Conservation (phyloP, 257 asterid species). For the Thymus quinquecostatus region DNA sequence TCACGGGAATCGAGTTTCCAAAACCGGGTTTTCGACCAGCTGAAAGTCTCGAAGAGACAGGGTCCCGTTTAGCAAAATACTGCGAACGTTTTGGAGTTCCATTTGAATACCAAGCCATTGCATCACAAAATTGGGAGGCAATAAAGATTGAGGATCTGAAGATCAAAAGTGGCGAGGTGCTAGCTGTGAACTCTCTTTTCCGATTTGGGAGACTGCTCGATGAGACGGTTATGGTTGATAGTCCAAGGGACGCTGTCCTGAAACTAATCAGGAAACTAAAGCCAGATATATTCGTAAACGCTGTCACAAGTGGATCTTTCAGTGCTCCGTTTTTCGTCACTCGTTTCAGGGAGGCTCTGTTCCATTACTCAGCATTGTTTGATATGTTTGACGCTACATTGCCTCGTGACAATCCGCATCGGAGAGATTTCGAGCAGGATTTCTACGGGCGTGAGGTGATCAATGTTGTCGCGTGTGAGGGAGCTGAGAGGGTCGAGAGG, state of each 20-base stretch:
- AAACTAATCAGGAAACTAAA: slow-evolving; percentile 63
- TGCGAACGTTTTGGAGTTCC: slow-evolving; percentile 81
- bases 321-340: slow-evolving; percentile 85
- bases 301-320: slow-evolving; percentile 61
- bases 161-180: slow-evolving; percentile 59
- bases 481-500: slow-evolving; percentile 81
- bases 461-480: slow-evolving; percentile 88
- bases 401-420: slow-evolving; percentile 66
- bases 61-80: slow-evolving; percentile 67
- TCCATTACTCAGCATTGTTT: slow-evolving; percentile 74
- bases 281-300: slow-evolving; percentile 67
- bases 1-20: slow-evolving; percentile 81
- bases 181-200: slow-evolving; percentile 76
- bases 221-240: slow-evolving; percentile 65
- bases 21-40: slow-evolving; percentile 88
- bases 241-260: slow-evolving; percentile 78
- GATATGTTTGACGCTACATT: slow-evolving; percentile 83
- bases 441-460: slow-evolving; percentile 76
- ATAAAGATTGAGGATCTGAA: slow-evolving; percentile 72
- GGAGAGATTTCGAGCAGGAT: slow-evolving; percentile 73
- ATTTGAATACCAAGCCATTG: slow-evolving; percentile 76
- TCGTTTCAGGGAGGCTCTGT: slow-evolving; percentile 88
- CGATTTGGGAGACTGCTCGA: slow-evolving; percentile 68
- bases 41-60: slow-evolving; percentile 80
- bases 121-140: slow-evolving; percentile 73